Conservation (phyloP, 202 grass and related monocot species). For the Hordeum pubiflorum region DNA sequence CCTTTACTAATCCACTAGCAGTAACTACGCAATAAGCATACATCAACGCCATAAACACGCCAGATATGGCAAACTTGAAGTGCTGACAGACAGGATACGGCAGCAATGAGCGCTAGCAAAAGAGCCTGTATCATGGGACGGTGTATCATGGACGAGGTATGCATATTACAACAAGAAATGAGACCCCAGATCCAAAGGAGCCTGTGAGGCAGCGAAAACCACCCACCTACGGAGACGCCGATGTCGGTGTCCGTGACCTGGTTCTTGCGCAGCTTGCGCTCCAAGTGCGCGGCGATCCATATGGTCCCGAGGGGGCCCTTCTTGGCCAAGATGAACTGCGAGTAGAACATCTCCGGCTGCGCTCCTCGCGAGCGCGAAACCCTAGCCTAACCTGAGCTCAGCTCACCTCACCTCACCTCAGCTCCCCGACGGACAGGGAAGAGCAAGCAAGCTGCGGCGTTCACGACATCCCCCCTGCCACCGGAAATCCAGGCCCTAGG, state of each 20-base stretch:
- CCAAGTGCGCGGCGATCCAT: conserved; percentile 98
- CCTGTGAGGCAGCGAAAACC: neutral
- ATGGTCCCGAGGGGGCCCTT: conserved; percentile 97
- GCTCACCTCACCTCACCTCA: neutral
- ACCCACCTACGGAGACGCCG: conserved; percentile 95
- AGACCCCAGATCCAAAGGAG: conserved; percentile 16
- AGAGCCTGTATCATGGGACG: neutral
- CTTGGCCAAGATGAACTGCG: conserved; percentile 99
- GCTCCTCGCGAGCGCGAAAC: conserved; percentile 11
- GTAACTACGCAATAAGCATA: neutral
- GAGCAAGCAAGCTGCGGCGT: neutral
- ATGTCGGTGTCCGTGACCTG: conserved; percentile 97
- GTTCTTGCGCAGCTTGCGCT: conserved; percentile 95
- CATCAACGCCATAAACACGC: conserved; percentile 13
- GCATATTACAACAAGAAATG: neutral
- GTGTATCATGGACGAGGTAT: neutral
- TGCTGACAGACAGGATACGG: neutral
- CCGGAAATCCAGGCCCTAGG: neutral
- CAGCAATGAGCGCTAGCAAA: neutral
- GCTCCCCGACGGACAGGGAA: neutral
- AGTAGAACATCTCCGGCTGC: conserved; percentile 84
- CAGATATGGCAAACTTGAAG: neutral
- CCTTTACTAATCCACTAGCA: neutral
- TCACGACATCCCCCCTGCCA: conserved; percentile 14
- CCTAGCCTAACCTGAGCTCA: conserved; percentile 8